Conservation (phyloP, 176 grass and related monocot species). For the Cenchrus americanus region DNA sequence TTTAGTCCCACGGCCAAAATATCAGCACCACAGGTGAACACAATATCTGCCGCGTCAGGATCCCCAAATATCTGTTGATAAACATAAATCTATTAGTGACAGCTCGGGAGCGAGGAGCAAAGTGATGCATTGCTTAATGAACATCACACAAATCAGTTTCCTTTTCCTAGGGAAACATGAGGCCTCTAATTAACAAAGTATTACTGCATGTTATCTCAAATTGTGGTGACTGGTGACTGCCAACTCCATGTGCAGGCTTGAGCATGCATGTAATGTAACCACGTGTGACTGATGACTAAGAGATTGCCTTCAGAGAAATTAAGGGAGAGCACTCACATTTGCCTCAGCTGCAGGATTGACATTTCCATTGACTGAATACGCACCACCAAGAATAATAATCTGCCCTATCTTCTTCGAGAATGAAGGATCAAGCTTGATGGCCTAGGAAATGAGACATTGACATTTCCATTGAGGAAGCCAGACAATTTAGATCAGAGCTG, state of each 20-base stretch:
- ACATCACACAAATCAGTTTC: not conserved
- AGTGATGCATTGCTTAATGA: not conserved
- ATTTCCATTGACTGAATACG: conserved; percentile 95
- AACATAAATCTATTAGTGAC: conserved; percentile 30
- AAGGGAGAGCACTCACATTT: conserved; percentile 58
- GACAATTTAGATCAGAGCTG: not conserved
- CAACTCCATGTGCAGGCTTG: not conserved
- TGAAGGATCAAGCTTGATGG: conserved; percentile 73
- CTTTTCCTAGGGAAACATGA: not conserved
- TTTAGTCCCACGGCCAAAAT: conserved; percentile 89
- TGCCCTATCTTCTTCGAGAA: conserved; percentile 90
- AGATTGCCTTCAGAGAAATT: conserved; percentile 4
- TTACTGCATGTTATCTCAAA: not conserved
- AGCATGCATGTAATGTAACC: not conserved
- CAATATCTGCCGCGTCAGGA: conserved; percentile 84
- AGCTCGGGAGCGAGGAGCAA: not conserved
- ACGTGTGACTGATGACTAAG: not conserved
- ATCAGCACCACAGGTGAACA: conserved; percentile 93
- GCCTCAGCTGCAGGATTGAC: conserved; percentile 94
- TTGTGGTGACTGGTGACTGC: not conserved
- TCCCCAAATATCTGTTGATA: conserved; percentile 77
- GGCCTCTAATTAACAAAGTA: conserved; percentile 16
- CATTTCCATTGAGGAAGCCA: conserved; percentile 7
- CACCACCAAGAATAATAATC: conserved; percentile 89
- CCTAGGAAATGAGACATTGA: conserved; percentile 45